Evolutionary conservation across 352 stramenopile species (phyloP), one percentile per base, ranked within the genome.

Genomic region (Globisporangium parvum): DNA sequence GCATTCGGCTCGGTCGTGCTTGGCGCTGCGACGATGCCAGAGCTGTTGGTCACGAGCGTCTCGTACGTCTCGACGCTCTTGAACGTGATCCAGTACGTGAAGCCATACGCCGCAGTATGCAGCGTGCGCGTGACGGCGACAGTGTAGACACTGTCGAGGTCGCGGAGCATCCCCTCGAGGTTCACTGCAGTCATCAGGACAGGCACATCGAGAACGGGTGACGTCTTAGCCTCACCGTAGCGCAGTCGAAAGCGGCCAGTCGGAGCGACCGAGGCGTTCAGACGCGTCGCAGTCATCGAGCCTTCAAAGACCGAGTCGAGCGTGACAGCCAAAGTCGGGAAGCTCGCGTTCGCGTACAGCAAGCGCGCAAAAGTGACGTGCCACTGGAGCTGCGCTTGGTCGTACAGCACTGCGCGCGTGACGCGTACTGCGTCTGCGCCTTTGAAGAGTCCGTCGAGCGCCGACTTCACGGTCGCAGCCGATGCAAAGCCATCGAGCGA

Each of bases 61-160:
- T 64, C 53, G 52, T 80, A 90, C 1, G 23, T 55, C 0, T 80
- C 71, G 8, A 90, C 79, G 26, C 65, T 76, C 1, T 63, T 63
- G 49, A 92, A 88, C 0, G 73, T 77, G 23, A 91, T 62, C 3
- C 48, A 56, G 31, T 81, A 90, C 28, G 65, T 64, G 28, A 87
- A 62, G 3, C 73, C 79, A 39, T 80, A 82, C 9, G 53, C 60
- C 1, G 14, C 60, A 20, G 12, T 51, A 33, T 72, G 33, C 3
- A 71, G 55, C 0, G 18, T 46, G 9, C 65, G 60, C 4, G 60
- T 54, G 0, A 73, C 66, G 0, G 66, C 49, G 0, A 72, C 73
- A 0, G 66, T 60, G 28, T 81, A 79, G 3, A 89, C 65, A 1
- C 44, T 60, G 5, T 65, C 35, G 9, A 85, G 54, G 18, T 69